Percentiles rank a stretch among this genome's conserved stretches.
phyloP scores from a whole-genome alignment of 192 early-diverging fungal species.

The Umbelopsis sp. region DNA sequence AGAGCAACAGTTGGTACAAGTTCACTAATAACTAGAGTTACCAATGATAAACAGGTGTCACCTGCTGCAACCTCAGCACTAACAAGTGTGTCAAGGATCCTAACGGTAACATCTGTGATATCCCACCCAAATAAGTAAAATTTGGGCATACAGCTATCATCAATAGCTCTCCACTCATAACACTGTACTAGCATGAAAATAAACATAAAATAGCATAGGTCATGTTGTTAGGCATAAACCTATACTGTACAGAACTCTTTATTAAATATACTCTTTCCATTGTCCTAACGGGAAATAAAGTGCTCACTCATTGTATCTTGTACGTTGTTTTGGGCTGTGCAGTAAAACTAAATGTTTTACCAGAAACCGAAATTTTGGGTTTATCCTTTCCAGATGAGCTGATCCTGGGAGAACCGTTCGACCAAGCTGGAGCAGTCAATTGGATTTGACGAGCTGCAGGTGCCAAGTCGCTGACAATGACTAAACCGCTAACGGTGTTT shows the following conservation, averaged over 20 bases:
- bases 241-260: too few relatives aligned
- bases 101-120: constrained; percentile 7
- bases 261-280: background rate
- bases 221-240: too few relatives aligned
- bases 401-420: background rate
- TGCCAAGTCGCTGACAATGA: background rate
- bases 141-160: too few relatives aligned
- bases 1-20: background rate
- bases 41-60: background rate
- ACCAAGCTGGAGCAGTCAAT: background rate
- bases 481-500: background rate
- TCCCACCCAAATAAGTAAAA: too few relatives aligned
- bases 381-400: background rate
- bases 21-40: background rate
- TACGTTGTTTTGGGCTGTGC: background rate
- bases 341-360: background rate
- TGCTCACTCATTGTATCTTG: background rate
- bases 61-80: constrained; percentile 13
- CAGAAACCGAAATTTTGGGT: background rate
- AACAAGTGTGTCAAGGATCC: constrained; percentile 9
- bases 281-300: background rate
- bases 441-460: background rate
- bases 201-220: background rate
- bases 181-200: background rate
- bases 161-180: background rate